Base-by-base conservation (phyloP, 2,329 filamentous ascomycete species). In the Sporothrix dimorphospora region DNA sequence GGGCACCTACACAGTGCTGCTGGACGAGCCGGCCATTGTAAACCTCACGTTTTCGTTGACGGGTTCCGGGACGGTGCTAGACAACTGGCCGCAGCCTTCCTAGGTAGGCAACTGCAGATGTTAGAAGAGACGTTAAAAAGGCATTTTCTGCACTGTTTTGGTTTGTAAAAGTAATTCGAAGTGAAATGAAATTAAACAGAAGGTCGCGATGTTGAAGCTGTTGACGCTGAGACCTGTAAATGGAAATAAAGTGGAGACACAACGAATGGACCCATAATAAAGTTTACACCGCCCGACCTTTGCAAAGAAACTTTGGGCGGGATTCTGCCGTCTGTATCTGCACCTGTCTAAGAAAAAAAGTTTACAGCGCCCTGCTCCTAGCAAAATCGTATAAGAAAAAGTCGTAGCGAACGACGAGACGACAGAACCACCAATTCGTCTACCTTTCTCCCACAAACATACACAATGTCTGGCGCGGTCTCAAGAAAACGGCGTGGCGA, bases 1-100 rank as follows among this genome's bases (percentile, higher is more conserved):
- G 0, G 87, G 86, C 0, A 81, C 81, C 21, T 89, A 89, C 74
- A 80, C 77, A 8, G 61, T 88, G 12, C 75, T 81, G 66, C 69
- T 88, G 9, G 86, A 88, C 76, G 78, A 81, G 71, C 81, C 83
- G 67, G 80, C 81, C 1, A 76, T 81, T 65, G 79, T 81, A 0
- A 78, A 74, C 47, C 75, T 82, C 57, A 81, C 82, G 27, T 86
- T 88, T 73, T 82, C 79, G 2, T 78, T 88, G 72, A 84, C 81
- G 0, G 86, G 86, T 0, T 77, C 82, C 1, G 77, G 80, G 27
- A 78, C 76, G 1, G 78, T 83, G 19, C 73, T 88, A 69, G 86
- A 82, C 65, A 74, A 76, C 16, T 49, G 51, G 53, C 68, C 68
- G 14, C 68, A 70, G 24, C 68, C 40, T 16, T 47, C 5, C 14